Conservation (phyloP, 345 rosid genomes). For the Hibiscus trionum region DNA sequence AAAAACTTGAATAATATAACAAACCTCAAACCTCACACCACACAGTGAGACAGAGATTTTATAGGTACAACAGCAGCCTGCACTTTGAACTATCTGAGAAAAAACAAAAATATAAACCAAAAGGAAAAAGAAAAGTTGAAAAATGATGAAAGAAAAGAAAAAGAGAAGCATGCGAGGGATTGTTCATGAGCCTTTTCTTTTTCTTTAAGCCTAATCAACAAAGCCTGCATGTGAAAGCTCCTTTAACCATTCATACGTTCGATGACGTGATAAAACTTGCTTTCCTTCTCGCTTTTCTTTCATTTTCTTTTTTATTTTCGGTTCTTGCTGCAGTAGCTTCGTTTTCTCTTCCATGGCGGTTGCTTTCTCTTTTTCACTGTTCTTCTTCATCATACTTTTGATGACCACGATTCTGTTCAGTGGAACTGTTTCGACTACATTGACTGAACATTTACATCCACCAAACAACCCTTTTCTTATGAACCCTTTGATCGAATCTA, state of each 20-base stretch:
- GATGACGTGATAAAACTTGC: conserved; percentile 50
- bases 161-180: conserved; percentile 21
- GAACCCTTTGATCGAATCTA: conserved; percentile 16
- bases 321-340: conserved; percentile 5
- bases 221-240: conserved; percentile 60
- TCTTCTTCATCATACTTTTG: conserved; percentile 12
- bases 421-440: conserved; percentile 44
- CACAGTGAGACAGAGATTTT: background rate
- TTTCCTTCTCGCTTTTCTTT: conserved; percentile 39
- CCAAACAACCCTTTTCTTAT: conserved; percentile 33
- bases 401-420: conserved; percentile 19
- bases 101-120: background rate
- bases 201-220: conserved; percentile 22
- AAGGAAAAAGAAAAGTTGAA: conserved; percentile 9
- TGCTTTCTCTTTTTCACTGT: background rate
- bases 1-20: background rate
- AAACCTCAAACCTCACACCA: background rate
- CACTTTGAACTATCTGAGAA: background rate
- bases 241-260: conserved; percentile 85
- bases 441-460: conserved; percentile 57
- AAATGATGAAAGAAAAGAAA: conserved; percentile 15
- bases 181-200: background rate
- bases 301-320: conserved; percentile 33
- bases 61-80: conserved; percentile 8
- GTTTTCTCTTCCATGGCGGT: conserved; percentile 21